A percentile compares a stretch with the other conserved stretches of the same genome.
phyloP scores from a whole-genome alignment of 331 rosid genomes.

The Ulmus americana region DNA sequence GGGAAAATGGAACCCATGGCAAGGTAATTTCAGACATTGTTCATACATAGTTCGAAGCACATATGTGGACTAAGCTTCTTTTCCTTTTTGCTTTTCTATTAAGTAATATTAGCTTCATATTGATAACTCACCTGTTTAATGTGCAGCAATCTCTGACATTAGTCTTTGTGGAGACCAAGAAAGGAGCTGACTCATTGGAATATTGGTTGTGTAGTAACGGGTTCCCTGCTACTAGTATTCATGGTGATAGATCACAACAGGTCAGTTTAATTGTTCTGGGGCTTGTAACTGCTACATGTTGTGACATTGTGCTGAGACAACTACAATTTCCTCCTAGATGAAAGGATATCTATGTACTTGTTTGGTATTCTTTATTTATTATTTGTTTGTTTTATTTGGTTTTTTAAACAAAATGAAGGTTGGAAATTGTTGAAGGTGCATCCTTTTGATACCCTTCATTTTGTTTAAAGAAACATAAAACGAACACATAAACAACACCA shows the following conservation, averaged over 20 bases:
- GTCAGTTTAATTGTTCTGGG: constrained; percentile 27
- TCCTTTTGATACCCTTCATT: too few relatives aligned
- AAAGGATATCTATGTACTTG: too few relatives aligned
- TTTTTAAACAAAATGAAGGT: too few relatives aligned
- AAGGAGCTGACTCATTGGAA: constrained; percentile 94
- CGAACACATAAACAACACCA: too few relatives aligned
- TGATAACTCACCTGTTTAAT: constrained; percentile 10
- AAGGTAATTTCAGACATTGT: constrained; percentile 45
- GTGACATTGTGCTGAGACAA: background rate
- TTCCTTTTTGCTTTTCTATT: background rate
- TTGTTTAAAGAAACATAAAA: too few relatives aligned
- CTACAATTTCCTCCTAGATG: too few relatives aligned
- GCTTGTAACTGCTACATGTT: too few relatives aligned
- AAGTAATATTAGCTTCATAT: background rate
- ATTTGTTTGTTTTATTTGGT: too few relatives aligned
- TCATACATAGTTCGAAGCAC: background rate
- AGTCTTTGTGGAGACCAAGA: constrained; percentile 96
- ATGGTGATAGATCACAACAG: constrained; percentile 92
- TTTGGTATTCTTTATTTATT: too few relatives aligned
- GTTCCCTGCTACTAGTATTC: constrained; percentile 93
- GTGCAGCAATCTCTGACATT: constrained; percentile 81
- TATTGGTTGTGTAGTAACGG: constrained; percentile 66
- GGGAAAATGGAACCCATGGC: constrained; percentile 71
- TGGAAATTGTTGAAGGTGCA: too few relatives aligned
- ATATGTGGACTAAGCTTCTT: background rate